Evolutionary conservation across 1,284 basidiomycete species (phyloP).

Genomic region (Microbotryomycetes sp.): DNA sequence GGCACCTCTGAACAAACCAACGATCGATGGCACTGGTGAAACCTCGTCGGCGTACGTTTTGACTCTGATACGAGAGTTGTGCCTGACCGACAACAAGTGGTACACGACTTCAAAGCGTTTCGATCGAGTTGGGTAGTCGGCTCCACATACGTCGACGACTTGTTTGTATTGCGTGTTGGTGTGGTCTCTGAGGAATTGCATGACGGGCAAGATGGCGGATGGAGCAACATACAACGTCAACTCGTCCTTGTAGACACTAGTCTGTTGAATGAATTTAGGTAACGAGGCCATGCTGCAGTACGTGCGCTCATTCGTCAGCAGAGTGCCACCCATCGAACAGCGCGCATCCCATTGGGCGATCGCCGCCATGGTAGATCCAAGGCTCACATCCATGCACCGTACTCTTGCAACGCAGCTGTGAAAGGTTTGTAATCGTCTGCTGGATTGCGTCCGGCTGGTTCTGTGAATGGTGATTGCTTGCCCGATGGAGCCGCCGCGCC

Average conservation of each 20-base stretch:
- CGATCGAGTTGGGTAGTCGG: constrained; percentile 87
- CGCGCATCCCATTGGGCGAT: constrained; percentile 68
- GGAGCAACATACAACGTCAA: constrained; percentile 84
- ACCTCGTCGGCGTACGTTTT: constrained; percentile 97
- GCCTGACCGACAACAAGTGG: constrained; percentile 76
- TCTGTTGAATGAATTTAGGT: constrained; percentile 93
- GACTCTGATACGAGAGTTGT: constrained; percentile 73
- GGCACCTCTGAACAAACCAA: constrained; percentile 76
- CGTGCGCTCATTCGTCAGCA: constrained; percentile 67
- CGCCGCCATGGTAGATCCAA: constrained; percentile 39
- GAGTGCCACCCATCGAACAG: constrained; percentile 81
- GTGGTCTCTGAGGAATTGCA: constrained; percentile 95
- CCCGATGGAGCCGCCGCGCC: constrained; percentile 18
- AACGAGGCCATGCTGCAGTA: constrained; percentile 79
- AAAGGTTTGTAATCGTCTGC: constrained; percentile 62
- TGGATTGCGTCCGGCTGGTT: constrained; percentile 79
- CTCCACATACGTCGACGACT: constrained; percentile 89
- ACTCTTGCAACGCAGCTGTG: constrained; percentile 71
- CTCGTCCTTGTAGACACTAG: constrained; percentile 97
- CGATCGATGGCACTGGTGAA: constrained; percentile 82
- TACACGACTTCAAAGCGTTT: constrained; percentile 98
- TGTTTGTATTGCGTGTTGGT: constrained; percentile 91
- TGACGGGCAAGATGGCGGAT: constrained; percentile 70
- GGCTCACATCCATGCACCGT: constrained; percentile 54
- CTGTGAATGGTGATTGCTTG: constrained; percentile 61